These are phyloP conservation scores for Lachancea dasiensis DNA, from an alignment of 805 yeast species.

Conservation along the genomic window DNA sequence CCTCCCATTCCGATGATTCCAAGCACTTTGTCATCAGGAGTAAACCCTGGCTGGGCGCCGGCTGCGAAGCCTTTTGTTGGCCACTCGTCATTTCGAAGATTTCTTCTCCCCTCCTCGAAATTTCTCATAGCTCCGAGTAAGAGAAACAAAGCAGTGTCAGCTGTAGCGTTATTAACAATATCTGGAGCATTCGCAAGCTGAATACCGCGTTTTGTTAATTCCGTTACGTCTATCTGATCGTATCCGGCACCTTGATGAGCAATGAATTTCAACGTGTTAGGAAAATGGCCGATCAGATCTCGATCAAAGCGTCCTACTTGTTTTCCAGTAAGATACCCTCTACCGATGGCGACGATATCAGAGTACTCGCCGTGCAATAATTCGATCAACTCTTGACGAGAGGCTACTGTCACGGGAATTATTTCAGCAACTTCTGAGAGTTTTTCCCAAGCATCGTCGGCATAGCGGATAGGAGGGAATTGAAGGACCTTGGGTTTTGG, in stretches of 20 bases:
- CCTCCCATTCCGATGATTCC: background rate
- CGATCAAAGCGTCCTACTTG: background rate
- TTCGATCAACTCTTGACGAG: background rate
- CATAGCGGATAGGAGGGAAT: background rate
- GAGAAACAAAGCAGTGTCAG: background rate
- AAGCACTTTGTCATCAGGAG: background rate
- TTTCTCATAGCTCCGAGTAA: background rate
- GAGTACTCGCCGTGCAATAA: background rate
- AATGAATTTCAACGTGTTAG: background rate
- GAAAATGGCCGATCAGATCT: background rate
- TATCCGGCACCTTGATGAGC: background rate
- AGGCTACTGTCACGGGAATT: background rate
- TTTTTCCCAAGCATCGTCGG: background rate
- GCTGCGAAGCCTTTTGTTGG: background rate
- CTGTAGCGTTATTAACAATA: background rate
- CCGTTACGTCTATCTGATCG: background rate
- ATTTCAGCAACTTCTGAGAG: background rate
- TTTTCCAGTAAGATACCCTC: background rate
- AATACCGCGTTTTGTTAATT: background rate
- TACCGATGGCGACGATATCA: background rate
- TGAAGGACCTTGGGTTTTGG: background rate
- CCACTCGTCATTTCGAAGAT: background rate
- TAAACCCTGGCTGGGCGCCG: background rate
- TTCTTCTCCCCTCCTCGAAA: background rate
- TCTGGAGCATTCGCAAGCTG: background rate